Conservation (phyloP, 129 eudicot genomes). For the Kitagawia praeruptora region DNA sequence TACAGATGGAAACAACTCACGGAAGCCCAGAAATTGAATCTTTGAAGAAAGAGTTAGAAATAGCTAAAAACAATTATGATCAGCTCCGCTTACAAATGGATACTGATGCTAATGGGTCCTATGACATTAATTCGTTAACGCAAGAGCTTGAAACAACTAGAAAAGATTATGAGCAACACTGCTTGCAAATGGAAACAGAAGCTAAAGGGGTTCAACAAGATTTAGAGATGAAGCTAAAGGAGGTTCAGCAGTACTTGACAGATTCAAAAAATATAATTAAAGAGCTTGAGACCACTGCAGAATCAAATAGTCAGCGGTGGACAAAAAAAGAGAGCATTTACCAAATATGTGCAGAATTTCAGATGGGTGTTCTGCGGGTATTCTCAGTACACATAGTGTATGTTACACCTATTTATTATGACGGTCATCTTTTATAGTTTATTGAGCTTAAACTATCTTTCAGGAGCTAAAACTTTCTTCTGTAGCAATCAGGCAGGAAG, state of each 20-base stretch:
- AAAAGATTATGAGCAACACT: constrained; percentile 34
- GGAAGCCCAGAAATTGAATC: constrained; percentile 31
- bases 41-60: constrained; percentile 53
- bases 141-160: constrained; percentile 47
- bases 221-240: constrained; percentile 45
- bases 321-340: constrained; percentile 52
- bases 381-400: constrained; percentile 9
- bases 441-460: constrained; percentile 14
- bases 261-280: constrained; percentile 43
- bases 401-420: background rate
- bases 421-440: background rate
- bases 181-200: constrained; percentile 35
- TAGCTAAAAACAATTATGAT: constrained; percentile 38
- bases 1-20: constrained; percentile 30
- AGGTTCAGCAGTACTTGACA: constrained; percentile 30
- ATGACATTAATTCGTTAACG: constrained; percentile 22
- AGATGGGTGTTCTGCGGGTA: constrained; percentile 67
- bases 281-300: constrained; percentile 48
- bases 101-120: constrained; percentile 32
- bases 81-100: constrained; percentile 31
- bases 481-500: constrained; percentile 67
- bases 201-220: constrained; percentile 43
- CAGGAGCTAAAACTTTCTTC: constrained; percentile 90
- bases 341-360: constrained; percentile 62
- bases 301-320: constrained; percentile 49